Evolutionary conservation across 2,329 filamentous ascomycete species (phyloP), one percentile per base, ranked within the genome.

Genomic region (Pyrenochaeta sp.): DNA sequence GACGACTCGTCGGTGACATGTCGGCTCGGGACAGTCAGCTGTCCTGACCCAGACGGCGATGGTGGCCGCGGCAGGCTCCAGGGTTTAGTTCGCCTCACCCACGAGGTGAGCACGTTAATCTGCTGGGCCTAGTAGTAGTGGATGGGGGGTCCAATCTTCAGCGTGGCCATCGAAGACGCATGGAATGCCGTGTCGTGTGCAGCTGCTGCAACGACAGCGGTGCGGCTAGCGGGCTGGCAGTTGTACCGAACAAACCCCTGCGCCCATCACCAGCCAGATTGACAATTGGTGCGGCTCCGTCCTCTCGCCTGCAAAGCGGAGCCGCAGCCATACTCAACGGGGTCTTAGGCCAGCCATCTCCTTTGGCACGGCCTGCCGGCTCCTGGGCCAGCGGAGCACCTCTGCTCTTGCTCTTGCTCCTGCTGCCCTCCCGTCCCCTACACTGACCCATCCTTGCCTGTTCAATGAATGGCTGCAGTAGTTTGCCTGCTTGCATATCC

Each of bases 81-180:
- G n/a, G 19, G 19, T 20, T 13, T 14, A 19, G 5, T 45, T 29
- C 24, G 27, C 30, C 38, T 27, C 22, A 41, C 37, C 32, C 43
- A 47, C 43, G 37, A 47, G 43, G 32, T 34, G 27, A 41, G 32
- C 30, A 38, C 34, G 23, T 29, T 21, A 19, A 29, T n/a, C n/a
- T n/a, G n/a, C n/a, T n/a, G n/a, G n/a, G n/a, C n/a, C n/a, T n/a
- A n/a, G n/a, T n/a, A n/a, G n/a, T n/a, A n/a, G n/a, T n/a, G 11
- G 11, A 17, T 22, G 21, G 18, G 23, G 41, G 43, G 32, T 38
- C 41, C 36, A 41, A 20, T 22, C 6, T 18, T 19, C 20, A 18
- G 29, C 15, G 15, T 8, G 18, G 27, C 27, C 26, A 15, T n/a
- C 27, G 15, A 8, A 18, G 29, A 31, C 15, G 15, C 15, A 7